Evolutionary conservation across 805 yeast genomes (phyloP).

Genomic region (Alloascoidea africana): DNA sequence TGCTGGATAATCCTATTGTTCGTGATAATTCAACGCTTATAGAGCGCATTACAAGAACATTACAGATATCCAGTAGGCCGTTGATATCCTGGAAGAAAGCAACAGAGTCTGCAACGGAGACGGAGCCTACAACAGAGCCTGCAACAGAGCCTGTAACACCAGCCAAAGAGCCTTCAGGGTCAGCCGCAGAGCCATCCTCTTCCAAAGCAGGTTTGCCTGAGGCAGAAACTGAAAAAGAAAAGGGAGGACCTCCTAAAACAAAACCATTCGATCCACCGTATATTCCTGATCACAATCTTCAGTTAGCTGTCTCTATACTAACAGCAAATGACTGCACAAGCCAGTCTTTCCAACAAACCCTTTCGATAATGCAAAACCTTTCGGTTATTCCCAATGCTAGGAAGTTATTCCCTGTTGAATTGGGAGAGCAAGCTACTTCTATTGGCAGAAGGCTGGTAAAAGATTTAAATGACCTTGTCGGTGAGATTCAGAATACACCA

Average conservation of each 20-base stretch:
- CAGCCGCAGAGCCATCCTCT: not conserved
- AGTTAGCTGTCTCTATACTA: constrained; percentile 48
- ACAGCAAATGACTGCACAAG: constrained; percentile 76
- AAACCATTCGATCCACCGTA: constrained; percentile 32
- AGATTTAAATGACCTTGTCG: constrained; percentile 37
- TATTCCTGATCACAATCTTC: constrained; percentile 47
- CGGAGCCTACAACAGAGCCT: not conserved
- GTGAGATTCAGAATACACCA: constrained; percentile 23
- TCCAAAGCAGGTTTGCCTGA: too few relatives aligned
- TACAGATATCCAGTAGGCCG: not conserved
- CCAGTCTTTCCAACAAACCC: constrained; percentile 69
- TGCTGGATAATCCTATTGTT: constrained; percentile 50
- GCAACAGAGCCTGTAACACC: not conserved
- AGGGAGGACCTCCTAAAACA: constrained; percentile 3
- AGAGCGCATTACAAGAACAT: constrained; percentile 27
- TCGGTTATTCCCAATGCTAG: constrained; percentile 47
- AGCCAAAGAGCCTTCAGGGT: not conserved
- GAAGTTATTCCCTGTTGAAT: constrained; percentile 47
- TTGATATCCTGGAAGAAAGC: not conserved
- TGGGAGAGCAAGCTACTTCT: constrained; percentile 46
- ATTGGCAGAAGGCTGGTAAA: constrained; percentile 38
- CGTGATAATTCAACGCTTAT: constrained; percentile 60
- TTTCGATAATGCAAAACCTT: constrained; percentile 67
- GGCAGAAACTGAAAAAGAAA: constrained; percentile 2
- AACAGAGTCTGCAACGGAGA: not conserved